Base-by-base conservation (phyloP, 352 stramenopile genomes). In the Phytopythium ostracodes region DNA sequence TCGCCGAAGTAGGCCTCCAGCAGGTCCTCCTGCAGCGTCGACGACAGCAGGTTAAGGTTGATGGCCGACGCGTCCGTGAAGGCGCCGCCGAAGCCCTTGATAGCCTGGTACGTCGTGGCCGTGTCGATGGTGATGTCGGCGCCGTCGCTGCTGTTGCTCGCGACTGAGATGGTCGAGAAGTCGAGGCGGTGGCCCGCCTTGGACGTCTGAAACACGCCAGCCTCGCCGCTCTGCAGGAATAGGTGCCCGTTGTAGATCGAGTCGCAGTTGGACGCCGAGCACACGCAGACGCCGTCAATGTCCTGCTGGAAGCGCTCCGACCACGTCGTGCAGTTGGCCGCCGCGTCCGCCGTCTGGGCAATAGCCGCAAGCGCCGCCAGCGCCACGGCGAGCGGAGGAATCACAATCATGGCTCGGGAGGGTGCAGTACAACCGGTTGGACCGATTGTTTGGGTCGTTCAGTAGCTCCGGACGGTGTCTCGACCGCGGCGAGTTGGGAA, bases 1-100 rank as follows among this genome's bases (percentile, higher is more conserved):
- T 88, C 69, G 31, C 67, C 77, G 55, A 89, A 97, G 67, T 96
- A 96, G 24, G 85, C 76, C 57, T 96, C 76, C 38, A 96, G 56
- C 36, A 95, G 60, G 38, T 81, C 65, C 24, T 90, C 65, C 55
- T 96, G 87, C 7, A 94, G 63, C 10, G 60, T 68, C 1, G 68
- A 54, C 7, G 73, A 63, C 49, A 97, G 70, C 62, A 79, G 67
- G 59, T 88, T 80, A 47, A 96, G 69, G 58, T 96, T 94, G 61
- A 94, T 87, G 24, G 87, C 75, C 40, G 87, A 76, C 4, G 87
- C 66, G 59, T 97, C 90, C 11, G 89, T 97, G 75, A 97, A 97
- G 25, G 90, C 87, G 20, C 88, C 90, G 12, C 90, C 90, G 62
- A 97, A 97, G 15, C 90, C 90, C 31, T 88, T 74, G 47, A 97